Evolutionary conservation across 2,329 filamentous ascomycete species (phyloP).

Genomic region (Diaporthe australafricana): DNA sequence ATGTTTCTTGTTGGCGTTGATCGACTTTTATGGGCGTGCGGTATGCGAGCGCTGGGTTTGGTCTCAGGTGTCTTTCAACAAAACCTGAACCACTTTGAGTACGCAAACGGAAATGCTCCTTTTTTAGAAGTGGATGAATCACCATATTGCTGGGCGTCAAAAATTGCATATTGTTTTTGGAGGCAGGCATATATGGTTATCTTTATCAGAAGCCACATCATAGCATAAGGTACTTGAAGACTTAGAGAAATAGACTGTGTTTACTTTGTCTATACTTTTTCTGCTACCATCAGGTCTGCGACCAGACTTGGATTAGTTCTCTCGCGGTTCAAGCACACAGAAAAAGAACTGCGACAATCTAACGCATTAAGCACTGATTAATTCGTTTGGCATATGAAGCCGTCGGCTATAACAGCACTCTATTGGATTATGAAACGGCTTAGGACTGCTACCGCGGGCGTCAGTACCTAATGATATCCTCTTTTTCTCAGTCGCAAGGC

Average conservation of each 20-base stretch:
- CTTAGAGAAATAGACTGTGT: neutral
- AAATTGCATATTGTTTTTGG: neutral
- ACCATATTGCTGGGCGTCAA: neutral
- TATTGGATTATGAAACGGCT: too few relatives aligned
- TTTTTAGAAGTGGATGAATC: neutral
- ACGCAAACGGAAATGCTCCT: neutral
- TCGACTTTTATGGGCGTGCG: neutral
- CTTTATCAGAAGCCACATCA: slow-evolving; percentile 19
- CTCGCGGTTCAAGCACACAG: too few relatives aligned
- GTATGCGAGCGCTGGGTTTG: neutral
- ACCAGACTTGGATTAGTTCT: neutral
- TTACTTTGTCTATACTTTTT: accelerated
- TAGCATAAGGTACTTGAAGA: neutral
- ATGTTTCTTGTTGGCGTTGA: too few relatives aligned
- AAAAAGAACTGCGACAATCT: too few relatives aligned
- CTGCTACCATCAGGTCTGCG: neutral
- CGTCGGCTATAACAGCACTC: too few relatives aligned
- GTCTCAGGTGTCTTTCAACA: neutral
- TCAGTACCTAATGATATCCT: too few relatives aligned
- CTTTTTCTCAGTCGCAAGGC: too few relatives aligned
- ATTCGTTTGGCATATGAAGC: too few relatives aligned
- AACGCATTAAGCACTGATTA: too few relatives aligned
- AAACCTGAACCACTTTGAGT: too few relatives aligned
- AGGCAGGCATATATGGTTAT: neutral
- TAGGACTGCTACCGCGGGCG: too few relatives aligned